A percentile compares a stretch with the other conserved stretches of the same genome.
Conservation (phyloP, 345 rosid genomes). For the Abelmoschus esculentus region DNA sequence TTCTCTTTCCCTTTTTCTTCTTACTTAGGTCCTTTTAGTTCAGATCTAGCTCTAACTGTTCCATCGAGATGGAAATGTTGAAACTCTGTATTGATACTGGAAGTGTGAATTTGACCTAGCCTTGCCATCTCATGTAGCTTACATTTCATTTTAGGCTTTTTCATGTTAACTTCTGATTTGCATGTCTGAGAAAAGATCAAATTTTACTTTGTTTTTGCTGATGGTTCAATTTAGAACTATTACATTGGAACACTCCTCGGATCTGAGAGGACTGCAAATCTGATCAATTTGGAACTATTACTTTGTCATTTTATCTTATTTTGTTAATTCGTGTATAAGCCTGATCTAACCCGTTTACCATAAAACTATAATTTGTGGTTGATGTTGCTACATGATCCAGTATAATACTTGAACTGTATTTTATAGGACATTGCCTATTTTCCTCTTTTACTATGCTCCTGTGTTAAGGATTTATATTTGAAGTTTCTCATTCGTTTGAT, state of each 20-base stretch:
- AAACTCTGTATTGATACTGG: background rate
- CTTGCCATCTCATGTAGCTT: background rate
- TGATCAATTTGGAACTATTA: background rate
- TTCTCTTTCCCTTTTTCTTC: slow-evolving; percentile 3
- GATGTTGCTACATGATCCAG: background rate
- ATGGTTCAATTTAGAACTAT: background rate
- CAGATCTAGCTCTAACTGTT: slow-evolving; percentile 10
- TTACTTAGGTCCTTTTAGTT: background rate
- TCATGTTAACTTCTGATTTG: slow-evolving; percentile 7
- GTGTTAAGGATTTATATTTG: background rate
- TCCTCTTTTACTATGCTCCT: background rate
- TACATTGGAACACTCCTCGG: background rate
- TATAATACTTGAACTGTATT: slow-evolving; percentile 13
- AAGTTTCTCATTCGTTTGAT: background rate
- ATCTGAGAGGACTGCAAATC: background rate
- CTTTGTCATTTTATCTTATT: background rate
- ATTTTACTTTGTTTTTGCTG: background rate
- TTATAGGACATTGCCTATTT: background rate
- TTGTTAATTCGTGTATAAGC: background rate
- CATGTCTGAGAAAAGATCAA: background rate
- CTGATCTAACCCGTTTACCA: background rate
- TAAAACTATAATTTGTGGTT: background rate
- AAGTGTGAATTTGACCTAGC: background rate
- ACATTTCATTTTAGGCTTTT: background rate
- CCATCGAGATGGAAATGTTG: background rate